Evolutionary conservation across 2,329 filamentous ascomycete species (phyloP).

Genomic region (Curvularia sp.): DNA sequence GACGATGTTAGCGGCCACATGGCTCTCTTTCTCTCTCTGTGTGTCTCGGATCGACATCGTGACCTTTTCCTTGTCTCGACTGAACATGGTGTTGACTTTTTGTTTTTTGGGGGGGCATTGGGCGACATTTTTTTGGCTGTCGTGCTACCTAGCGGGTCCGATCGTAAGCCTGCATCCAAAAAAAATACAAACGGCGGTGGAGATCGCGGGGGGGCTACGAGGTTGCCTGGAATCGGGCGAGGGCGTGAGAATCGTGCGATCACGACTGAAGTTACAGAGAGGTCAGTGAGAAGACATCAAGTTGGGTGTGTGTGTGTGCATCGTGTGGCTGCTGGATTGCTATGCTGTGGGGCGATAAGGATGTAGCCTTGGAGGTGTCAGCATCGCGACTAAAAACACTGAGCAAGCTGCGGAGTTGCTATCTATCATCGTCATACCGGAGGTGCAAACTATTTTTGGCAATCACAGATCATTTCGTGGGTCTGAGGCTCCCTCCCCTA

Average conservation of each 20-base stretch:
- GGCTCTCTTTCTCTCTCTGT: neutral
- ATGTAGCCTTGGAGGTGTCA: neutral
- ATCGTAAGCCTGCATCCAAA: neutral
- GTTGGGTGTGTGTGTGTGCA: neutral
- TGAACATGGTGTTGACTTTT: neutral
- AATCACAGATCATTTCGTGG: neutral
- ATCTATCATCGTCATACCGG: neutral
- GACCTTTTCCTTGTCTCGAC: neutral
- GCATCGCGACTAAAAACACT: neutral
- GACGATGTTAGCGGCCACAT: neutral
- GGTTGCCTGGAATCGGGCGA: neutral
- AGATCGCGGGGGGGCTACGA: neutral
- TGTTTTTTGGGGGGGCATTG: neutral
- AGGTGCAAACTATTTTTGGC: neutral
- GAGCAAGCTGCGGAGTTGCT: neutral
- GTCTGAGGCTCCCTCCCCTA: neutral
- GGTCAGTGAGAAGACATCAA: neutral
- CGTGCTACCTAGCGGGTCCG: neutral
- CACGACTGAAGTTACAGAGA: neutral
- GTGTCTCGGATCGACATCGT: conserved; percentile 3
- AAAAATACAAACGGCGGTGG: neutral
- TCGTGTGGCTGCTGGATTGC: neutral
- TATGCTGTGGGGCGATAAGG: neutral
- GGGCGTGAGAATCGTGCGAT: neutral
- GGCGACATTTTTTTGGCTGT: neutral